Evolutionary conservation across 2,329 filamentous ascomycete genomes (phyloP), one percentile per base, ranked within the genome.

Genomic region (Dactylella cylindrospora): DNA sequence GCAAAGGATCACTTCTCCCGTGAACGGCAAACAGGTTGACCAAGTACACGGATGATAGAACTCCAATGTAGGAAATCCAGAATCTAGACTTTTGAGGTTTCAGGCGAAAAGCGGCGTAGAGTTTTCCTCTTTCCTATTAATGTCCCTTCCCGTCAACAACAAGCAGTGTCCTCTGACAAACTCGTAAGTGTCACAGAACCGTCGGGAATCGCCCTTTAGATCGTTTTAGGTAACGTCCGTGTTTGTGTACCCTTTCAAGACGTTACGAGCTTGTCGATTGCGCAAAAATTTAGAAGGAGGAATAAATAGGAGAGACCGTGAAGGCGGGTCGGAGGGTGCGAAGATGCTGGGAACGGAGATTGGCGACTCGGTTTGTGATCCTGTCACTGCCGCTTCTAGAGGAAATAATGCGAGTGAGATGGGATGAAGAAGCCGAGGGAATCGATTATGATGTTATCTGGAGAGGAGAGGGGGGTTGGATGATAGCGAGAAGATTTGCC

Each of bases 371-470:
- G 47, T 62, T 62, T 44, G 57, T 62, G 57, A 62, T 62, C 57
- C 57, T 62, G 39, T 40, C 46, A 52, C 43, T 52, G 43, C 41
- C 57, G 43, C 49, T 54, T 15, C 40, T 26, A 28, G 36, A 38
- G 36, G 31, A 31, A 31, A 36, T 28, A 46, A 36, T 22, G 15
- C 20, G 20, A 22, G 10, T 25, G 33, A 51, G 17, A 23, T 36
- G 19, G 38, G 38, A 33, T 20, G 19, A 28, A 22, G 17, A 8
- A 13, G 38, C 10, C 38, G 29, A 39, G 33, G 65, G 61, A 68
- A 69, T 69, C 69, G 68, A 68, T 70, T 67, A 70, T 68, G 65
- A 66, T 70, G 67, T 70, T 68, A 69, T 67, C 66, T 67, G 64
- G 65, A 53, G 51, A 62, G 67, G 69, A 68, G 68, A 67, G 64